Evolutionary conservation across 2,329 filamentous ascomycete species (phyloP).

Genomic region (Aphanoascus verrucosus): DNA sequence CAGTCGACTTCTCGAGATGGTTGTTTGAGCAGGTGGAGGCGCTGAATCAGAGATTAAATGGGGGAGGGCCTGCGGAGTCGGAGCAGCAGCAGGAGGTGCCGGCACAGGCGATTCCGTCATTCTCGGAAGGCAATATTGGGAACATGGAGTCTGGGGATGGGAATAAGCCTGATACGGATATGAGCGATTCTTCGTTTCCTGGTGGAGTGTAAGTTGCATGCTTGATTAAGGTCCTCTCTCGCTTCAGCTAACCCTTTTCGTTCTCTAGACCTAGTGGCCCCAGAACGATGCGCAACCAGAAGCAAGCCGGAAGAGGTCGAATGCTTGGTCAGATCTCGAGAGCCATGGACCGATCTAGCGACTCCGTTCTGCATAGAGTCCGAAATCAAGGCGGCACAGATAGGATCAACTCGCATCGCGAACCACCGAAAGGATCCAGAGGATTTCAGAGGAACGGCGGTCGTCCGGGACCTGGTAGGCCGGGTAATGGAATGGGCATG

Average conservation of each 20-base stretch:
- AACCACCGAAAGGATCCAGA: slow-evolving; percentile 61
- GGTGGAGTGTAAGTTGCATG: slow-evolving; percentile 31
- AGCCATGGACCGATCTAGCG: slow-evolving; percentile 65
- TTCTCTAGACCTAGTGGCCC: slow-evolving; percentile 72
- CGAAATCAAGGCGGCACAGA: slow-evolving; percentile 61
- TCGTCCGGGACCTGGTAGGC: slow-evolving; percentile 35
- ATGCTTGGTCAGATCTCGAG: slow-evolving; percentile 78
- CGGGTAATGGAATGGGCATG: slow-evolving; percentile 24
- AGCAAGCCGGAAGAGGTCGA: slow-evolving; percentile 57
- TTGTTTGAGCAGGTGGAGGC: slow-evolving; percentile 75
- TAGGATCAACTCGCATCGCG: slow-evolving; percentile 71
- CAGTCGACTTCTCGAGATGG: slow-evolving; percentile 78
- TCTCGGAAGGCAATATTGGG: slow-evolving; percentile 28
- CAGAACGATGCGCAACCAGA: slow-evolving; percentile 79
- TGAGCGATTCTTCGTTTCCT: slow-evolving; percentile 48
- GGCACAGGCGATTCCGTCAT: slow-evolving; percentile 26
- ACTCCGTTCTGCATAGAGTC: slow-evolving; percentile 70
- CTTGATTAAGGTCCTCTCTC: neutral
- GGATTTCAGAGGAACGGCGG: slow-evolving; percentile 38
- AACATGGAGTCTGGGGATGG: neutral
- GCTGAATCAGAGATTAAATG: slow-evolving; percentile 54
- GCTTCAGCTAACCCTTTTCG: slow-evolving; percentile 31
- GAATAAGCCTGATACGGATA: slow-evolving; percentile 53
- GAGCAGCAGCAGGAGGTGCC: slow-evolving; percentile 12
- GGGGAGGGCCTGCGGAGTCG: slow-evolving; percentile 21